phyloP scores from a whole-genome alignment of 371 early-diverging fungal genomes.

The Mortierella sp. region DNA sequence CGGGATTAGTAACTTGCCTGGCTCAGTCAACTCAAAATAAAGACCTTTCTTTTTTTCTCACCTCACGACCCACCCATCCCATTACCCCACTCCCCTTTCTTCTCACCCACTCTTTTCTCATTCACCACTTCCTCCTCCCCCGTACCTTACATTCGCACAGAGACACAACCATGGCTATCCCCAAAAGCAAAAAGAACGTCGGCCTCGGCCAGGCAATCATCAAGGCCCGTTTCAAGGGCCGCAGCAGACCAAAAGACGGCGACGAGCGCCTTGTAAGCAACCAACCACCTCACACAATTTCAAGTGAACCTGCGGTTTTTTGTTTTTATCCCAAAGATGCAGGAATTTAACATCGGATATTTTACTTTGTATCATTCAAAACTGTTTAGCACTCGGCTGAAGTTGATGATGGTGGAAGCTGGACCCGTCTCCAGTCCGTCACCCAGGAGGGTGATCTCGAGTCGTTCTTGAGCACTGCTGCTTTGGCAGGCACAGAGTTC shows the following conservation, averaged over 20 bases:
- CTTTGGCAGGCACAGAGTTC: conserved; percentile 96
- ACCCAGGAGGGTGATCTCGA: conserved; percentile 98
- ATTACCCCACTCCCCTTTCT: conserved; percentile 5
- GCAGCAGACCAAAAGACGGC: conserved; percentile 76
- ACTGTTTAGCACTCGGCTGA: conserved; percentile 87
- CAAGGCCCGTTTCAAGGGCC: conserved; percentile 90
- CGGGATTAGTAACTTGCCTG: not conserved
- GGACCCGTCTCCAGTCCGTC: conserved; percentile 94
- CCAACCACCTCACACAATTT: not conserved
- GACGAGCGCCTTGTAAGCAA: conserved; percentile 74
- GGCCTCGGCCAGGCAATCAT: conserved; percentile 95
- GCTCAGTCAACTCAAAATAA: conserved; percentile 4
- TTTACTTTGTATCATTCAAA: not conserved
- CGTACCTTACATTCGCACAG: not conserved
- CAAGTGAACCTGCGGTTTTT: not conserved
- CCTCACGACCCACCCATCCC: not conserved
- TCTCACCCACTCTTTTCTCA: conserved; percentile 13
- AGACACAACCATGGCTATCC: conserved; percentile 44
- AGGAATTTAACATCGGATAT: not conserved
- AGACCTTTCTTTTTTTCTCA: not conserved
- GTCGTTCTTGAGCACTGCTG: conserved; percentile 95
- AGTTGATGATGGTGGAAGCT: conserved; percentile 83
- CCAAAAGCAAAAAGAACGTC: conserved; percentile 68
- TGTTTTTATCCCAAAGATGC: no score
- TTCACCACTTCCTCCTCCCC: not conserved